Evolutionary conservation across 2,329 filamentous ascomycete genomes (phyloP).

Genomic region (Cryphonectria nitschkei): DNA sequence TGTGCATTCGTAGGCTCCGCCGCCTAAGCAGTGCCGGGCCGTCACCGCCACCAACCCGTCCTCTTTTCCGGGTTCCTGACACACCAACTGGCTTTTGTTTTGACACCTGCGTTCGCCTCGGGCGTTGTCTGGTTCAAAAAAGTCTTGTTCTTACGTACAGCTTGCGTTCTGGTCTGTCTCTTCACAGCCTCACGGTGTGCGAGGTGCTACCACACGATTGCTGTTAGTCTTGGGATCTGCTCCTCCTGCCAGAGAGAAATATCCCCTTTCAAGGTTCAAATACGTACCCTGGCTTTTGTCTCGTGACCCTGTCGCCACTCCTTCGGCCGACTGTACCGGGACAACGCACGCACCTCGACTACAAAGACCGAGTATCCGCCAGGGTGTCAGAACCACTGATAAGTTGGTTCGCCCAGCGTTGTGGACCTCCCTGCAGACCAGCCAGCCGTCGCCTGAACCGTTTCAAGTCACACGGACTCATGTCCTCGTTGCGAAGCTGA

Average conservation of each 20-base stretch:
- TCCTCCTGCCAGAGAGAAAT: neutral
- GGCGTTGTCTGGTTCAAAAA: neutral
- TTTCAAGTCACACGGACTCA: conserved; percentile 11
- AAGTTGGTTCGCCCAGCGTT: neutral
- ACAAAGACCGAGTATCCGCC: conserved; percentile 11
- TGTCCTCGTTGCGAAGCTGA: conserved; percentile 24
- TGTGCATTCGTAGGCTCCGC: neutral
- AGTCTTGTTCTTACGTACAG: neutral
- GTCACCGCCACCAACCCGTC: neutral
- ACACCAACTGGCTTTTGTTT: neutral
- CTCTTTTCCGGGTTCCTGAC: neutral
- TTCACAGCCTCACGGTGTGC: neutral
- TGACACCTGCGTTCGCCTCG: neutral
- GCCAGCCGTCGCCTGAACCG: neutral
- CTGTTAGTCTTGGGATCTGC: neutral
- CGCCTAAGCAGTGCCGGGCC: conserved; percentile 8
- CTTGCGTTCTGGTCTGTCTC: neutral
- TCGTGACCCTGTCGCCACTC: conserved; percentile 26
- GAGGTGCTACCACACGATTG: neutral
- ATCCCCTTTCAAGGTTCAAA: conserved; percentile 13
- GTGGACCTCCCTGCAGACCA: neutral
- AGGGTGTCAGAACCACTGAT: conserved; percentile 1
- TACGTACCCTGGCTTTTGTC: conserved; percentile 14
- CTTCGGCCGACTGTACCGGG: conserved; percentile 18
- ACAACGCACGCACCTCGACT: conserved; percentile 9